Conservation (phyloP, 108 stramenopile genomes). For the Nannochloropsis gaditana region DNA sequence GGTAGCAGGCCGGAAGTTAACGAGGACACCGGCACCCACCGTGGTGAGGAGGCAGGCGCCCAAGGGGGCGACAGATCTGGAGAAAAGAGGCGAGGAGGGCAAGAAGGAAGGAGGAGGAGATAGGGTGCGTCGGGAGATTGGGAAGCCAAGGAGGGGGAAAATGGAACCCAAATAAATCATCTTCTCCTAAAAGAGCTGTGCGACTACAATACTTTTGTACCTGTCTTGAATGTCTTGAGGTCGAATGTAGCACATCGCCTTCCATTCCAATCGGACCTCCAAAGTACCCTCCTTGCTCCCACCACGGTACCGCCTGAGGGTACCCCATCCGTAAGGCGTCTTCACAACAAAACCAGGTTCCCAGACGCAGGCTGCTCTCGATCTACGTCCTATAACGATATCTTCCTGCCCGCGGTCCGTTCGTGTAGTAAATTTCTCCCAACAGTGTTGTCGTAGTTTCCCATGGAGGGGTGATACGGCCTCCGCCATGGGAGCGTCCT, state of each 20-base stretch:
- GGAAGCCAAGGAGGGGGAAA: neutral
- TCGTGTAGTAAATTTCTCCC: too few relatives aligned
- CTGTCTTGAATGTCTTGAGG: neutral
- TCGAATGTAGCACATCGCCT: neutral
- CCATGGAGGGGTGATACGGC: too few relatives aligned
- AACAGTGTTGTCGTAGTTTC: too few relatives aligned
- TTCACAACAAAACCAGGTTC: neutral
- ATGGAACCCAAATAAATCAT: neutral
- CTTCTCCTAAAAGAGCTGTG: neutral
- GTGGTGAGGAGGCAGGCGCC: neutral
- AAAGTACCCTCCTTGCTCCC: neutral
- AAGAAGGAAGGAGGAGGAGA: neutral
- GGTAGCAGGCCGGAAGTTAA: neutral
- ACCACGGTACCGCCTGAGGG: neutral
- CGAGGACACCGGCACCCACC: neutral
- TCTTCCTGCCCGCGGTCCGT: too few relatives aligned
- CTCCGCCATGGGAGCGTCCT: too few relatives aligned
- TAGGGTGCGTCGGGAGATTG: too few relatives aligned
- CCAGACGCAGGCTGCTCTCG: neutral
- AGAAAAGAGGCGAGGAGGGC: neutral
- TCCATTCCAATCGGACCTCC: constrained; percentile 1
- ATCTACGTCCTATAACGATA: too few relatives aligned
- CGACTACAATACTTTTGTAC: neutral
- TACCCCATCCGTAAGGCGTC: constrained; percentile 5
- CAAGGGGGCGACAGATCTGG: neutral